phyloP scores from a whole-genome alignment of 192 early-diverging fungal species.

The Oehlia diaphana region DNA sequence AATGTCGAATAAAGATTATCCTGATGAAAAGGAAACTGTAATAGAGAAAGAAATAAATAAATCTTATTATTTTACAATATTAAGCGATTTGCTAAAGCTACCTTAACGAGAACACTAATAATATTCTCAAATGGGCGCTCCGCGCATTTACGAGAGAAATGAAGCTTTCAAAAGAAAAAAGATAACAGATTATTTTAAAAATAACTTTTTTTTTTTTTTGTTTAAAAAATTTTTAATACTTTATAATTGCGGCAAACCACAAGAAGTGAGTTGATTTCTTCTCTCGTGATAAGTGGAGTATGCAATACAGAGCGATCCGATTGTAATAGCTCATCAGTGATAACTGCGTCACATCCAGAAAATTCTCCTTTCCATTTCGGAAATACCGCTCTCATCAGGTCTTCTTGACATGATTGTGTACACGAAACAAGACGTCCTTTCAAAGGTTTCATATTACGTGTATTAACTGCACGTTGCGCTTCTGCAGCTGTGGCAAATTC shows the following conservation, averaged over 20 bases:
- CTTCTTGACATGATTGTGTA: conserved; percentile 52
- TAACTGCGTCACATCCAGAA: conserved; percentile 40
- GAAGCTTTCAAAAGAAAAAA: conserved; percentile 45
- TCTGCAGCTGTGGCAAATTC: conserved; percentile 58
- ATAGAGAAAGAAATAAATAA: conserved; percentile 56
- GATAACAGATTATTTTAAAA: not conserved
- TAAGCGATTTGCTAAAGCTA: not conserved
- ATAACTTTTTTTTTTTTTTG: not conserved
- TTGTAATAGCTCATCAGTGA: conserved; percentile 31
- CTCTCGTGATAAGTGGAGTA: conserved; percentile 55
- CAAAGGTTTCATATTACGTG: conserved; percentile 55
- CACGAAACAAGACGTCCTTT: conserved; percentile 63
- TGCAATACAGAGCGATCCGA: conserved; percentile 7
- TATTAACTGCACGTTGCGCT: conserved; percentile 54
- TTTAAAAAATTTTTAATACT: conserved; percentile 36
- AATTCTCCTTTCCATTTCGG: conserved; percentile 63
- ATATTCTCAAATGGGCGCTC: conserved; percentile 79
- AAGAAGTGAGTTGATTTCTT: conserved; percentile 73
- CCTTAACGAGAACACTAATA: conserved; percentile 24
- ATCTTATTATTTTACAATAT: not conserved
- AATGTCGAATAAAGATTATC: conserved; percentile 55
- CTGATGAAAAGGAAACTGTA: conserved; percentile 72
- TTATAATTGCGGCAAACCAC: conserved; percentile 74
- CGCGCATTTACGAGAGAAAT: conserved; percentile 73
- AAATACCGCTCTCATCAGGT: conserved; percentile 53